Conservation (phyloP, 1,139 yeast genomes). For the Scheffersomyces titani region DNA sequence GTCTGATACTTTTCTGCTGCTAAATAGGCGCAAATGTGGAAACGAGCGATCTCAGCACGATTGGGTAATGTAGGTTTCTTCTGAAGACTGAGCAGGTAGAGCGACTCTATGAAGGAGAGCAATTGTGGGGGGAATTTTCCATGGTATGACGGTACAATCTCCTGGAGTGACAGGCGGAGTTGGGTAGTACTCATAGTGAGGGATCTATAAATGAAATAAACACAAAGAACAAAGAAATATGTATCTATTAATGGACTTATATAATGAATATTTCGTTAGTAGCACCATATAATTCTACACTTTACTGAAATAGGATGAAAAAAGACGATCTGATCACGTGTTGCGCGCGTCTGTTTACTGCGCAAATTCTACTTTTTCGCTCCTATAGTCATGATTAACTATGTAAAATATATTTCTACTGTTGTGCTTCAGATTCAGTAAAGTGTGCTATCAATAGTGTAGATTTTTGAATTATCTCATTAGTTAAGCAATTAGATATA, state of each 20-base stretch:
- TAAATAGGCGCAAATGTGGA: conserved; percentile 64
- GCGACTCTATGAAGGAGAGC: conserved; percentile 47
- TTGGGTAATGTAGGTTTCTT: conserved; percentile 48
- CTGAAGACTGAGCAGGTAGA: conserved; percentile 54
- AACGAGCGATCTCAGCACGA: conserved; percentile 61
- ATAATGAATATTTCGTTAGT: neutral
- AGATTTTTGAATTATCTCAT: neutral
- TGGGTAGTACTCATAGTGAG: conserved; percentile 17
- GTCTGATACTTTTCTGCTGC: conserved; percentile 54
- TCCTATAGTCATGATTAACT: too few relatives aligned
- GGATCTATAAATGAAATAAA: neutral
- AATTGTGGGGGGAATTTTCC: conserved; percentile 52
- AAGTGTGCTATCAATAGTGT: too few relatives aligned
- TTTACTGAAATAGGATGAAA: too few relatives aligned
- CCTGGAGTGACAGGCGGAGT: conserved; percentile 37
- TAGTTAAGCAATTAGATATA: neutral
- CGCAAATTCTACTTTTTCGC: too few relatives aligned
- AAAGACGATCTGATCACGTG: too few relatives aligned
- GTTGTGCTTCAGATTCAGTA: too few relatives aligned
- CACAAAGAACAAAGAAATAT: too few relatives aligned
- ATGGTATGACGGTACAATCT: conserved; percentile 50
- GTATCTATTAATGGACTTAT: neutral
- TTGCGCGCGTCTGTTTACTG: too few relatives aligned
- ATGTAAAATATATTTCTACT: too few relatives aligned
- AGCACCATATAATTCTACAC: too few relatives aligned